Evolutionary conservation across 1,139 yeast species (phyloP).

Genomic region (Blastobotrys proliferans): DNA sequence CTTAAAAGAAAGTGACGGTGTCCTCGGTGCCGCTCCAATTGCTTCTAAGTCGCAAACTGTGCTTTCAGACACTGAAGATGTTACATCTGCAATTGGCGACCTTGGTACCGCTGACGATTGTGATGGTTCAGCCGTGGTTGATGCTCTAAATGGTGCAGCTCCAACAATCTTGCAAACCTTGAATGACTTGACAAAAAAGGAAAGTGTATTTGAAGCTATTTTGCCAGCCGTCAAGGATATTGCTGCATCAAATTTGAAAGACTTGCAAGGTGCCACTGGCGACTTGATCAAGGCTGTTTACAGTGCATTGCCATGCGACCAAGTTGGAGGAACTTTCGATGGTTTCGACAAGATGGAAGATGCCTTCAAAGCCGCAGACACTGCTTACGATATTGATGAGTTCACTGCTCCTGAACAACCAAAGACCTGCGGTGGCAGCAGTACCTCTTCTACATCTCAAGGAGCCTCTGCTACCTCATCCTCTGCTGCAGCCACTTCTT

Average conservation of each 20-base stretch:
- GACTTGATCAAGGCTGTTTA: conserved; percentile 8
- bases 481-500: conserved; percentile 3
- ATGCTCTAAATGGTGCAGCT: background rate
- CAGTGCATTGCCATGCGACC: conserved; percentile 5
- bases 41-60: conserved; percentile 5
- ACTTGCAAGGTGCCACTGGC: conserved; percentile 5
- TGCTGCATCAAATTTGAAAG: background rate
- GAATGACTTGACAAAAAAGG: conserved; percentile 5
- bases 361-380: conserved; percentile 5
- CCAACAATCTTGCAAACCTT: conserved; percentile 3
- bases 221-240: conserved; percentile 1
- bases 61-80: conserved; percentile 6
- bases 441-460: background rate
- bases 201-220: conserved; percentile 4
- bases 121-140: conserved; percentile 5
- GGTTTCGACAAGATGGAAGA: conserved; percentile 3
- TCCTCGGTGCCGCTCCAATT: conserved; percentile 13
- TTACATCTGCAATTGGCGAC: conserved; percentile 3
- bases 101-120: conserved; percentile 7
- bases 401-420: conserved; percentile 9
- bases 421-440: conserved; percentile 9
- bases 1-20: background rate
- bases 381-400: conserved; percentile 1
- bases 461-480: background rate
- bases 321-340: conserved; percentile 9